Conservation (phyloP, 1,139 yeast species). For the Yamadazyma conglobata region DNA sequence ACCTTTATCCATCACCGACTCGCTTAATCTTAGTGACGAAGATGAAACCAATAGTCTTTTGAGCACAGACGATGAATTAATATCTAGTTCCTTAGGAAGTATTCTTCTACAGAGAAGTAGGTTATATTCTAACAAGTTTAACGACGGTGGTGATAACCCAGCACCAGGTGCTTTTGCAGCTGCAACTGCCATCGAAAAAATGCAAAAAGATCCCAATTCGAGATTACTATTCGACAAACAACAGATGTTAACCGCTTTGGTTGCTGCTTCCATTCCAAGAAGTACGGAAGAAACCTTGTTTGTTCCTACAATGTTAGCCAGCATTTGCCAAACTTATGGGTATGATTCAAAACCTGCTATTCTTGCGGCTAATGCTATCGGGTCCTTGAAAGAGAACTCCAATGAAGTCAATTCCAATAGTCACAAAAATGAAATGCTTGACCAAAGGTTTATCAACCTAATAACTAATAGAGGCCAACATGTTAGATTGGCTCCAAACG, state of each 20-base stretch:
- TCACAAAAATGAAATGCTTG: conserved; percentile 6
- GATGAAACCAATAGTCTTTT: conserved; percentile 35
- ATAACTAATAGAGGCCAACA: conserved; percentile 31
- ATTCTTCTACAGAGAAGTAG: conserved; percentile 17
- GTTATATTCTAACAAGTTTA: conserved; percentile 17
- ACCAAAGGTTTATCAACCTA: conserved; percentile 18
- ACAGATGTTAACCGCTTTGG: conserved; percentile 58
- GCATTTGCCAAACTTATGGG: conserved; percentile 66
- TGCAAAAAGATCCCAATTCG: conserved; percentile 35
- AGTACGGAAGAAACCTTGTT: conserved; percentile 74
- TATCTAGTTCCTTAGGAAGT: conserved; percentile 15
- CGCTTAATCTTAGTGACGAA: conserved; percentile 49
- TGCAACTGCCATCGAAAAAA: conserved; percentile 61
- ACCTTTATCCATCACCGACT: conserved; percentile 30
- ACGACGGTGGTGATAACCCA: conserved; percentile 56
- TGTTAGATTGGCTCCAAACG: conserved; percentile 25
- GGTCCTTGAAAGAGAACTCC: conserved; percentile 55
- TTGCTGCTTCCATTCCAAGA: conserved; percentile 71
- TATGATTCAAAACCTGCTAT: conserved; percentile 66
- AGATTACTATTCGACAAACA: conserved; percentile 32
- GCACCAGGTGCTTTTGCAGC: conserved; percentile 80
- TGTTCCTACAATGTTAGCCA: conserved; percentile 66
- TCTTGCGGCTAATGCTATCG: conserved; percentile 65
- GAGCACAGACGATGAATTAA: conserved; percentile 27
- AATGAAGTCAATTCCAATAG: conserved; percentile 17